These are phyloP conservation scores for Trichomonas tenax DNA, from an alignment of 208 protist genomes.

Conservation along the genomic window DNA sequence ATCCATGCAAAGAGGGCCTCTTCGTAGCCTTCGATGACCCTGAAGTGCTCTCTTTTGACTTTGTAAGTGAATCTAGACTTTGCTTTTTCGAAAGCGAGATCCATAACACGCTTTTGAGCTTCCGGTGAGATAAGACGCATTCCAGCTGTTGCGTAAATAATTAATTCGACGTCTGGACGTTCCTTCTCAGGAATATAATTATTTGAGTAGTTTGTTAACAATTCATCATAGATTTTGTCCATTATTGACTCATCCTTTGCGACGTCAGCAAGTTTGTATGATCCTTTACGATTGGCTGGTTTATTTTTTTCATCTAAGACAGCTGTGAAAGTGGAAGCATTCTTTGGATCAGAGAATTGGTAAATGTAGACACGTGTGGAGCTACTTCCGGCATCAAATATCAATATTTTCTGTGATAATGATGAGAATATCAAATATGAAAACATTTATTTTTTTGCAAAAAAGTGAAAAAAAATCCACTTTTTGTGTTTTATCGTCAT, in stretches of 20 bases:
- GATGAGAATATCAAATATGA: too few relatives aligned
- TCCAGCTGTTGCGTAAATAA: constrained; percentile 53
- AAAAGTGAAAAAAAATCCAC: too few relatives aligned
- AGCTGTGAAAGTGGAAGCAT: neutral
- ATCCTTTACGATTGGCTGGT: neutral
- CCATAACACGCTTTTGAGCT: constrained; percentile 53
- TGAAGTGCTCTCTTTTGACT: neutral
- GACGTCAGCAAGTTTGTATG: neutral
- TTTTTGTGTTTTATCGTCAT: too few relatives aligned
- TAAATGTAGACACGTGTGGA: neutral
- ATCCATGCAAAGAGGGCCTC: neutral
- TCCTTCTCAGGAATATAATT: neutral
- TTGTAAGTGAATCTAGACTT: neutral
- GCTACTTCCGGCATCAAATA: neutral
- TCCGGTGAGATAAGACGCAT: constrained; percentile 67
- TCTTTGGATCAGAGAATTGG: neutral
- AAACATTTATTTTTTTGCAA: too few relatives aligned
- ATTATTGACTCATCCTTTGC: neutral
- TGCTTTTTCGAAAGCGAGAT: constrained; percentile 68
- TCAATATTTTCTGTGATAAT: neutral
- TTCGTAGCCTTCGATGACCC: neutral
- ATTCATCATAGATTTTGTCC: neutral
- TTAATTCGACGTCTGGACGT: neutral
- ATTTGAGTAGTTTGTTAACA: neutral
- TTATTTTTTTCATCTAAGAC: neutral